Evolutionary conservation across 1,284 basidiomycete species (phyloP).

Genomic region (Acaromyces ingoldii): DNA sequence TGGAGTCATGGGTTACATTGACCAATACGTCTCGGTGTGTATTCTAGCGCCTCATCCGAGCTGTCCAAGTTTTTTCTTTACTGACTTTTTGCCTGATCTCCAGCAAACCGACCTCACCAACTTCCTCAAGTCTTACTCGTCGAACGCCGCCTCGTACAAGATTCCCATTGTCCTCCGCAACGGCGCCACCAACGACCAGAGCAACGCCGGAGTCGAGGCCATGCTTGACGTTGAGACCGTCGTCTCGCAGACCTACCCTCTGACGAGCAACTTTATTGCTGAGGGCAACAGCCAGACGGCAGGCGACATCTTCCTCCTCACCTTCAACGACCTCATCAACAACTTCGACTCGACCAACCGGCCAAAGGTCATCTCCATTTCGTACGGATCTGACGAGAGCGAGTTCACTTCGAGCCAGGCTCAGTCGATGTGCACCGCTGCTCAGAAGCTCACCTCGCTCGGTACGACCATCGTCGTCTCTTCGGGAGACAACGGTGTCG

Average conservation of each 20-base stretch:
- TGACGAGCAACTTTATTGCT: conserved; percentile 10
- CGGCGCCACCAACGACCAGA: conserved; percentile 11
- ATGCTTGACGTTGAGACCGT: conserved; percentile 15
- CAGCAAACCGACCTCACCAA: conserved; percentile 4
- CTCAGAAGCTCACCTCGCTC: conserved; percentile 12
- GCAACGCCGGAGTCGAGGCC: conserved; percentile 13
- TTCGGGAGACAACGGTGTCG: conserved; percentile 15
- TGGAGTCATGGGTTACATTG: conserved; percentile 13
- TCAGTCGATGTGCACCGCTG: conserved; percentile 11
- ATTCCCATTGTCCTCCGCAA: conserved; percentile 1
- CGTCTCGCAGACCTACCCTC: conserved; percentile 10
- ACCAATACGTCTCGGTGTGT: conserved; percentile 8
- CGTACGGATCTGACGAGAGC: conserved; percentile 10
- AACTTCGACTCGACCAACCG: not conserved
- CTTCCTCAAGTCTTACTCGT: conserved; percentile 10
- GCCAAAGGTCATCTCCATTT: conserved; percentile 11
- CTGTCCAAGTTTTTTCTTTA: no score
- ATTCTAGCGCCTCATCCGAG: no score
- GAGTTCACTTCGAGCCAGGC: conserved; percentile 9
- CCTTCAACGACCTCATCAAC: conserved; percentile 5
- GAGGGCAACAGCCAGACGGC: conserved; percentile 5
- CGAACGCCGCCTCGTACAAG: conserved; percentile 5
- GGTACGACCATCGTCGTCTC: conserved; percentile 17
- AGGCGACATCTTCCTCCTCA: conserved; percentile 12
- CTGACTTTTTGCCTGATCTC: no score